Evolutionary conservation across 495 filamentous ascomycete species (phyloP), one percentile per base, ranked within the genome.

Genomic region (Diplogelasinospora grovesii): DNA sequence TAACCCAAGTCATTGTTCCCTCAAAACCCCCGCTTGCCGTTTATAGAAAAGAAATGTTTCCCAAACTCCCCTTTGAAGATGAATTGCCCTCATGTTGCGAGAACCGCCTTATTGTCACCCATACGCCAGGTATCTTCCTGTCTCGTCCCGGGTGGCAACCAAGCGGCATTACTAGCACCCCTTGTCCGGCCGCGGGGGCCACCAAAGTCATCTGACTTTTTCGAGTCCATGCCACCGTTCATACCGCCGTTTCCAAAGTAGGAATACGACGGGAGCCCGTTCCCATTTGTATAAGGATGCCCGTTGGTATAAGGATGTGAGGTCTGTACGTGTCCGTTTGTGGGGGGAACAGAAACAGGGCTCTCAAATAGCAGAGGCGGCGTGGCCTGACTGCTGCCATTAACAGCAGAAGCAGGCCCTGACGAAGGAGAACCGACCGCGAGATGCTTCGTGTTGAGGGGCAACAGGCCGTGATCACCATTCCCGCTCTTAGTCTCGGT

Each of bases 111-210:
- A 8, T 32, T 16, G 18, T 35, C 43, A 28, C 65, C 69, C n/a
- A 60, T 56, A 33, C 75, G 73, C 87, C 87, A 92, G 0, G 83
- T 90, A 38, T 86, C 80, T 49, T 93, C 83, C 56, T 87, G 82
- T 41, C 73, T 85, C 27, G 84, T 88, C 3, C 86, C 83, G 3
- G 76, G 77, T 9, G 82, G 74, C 11, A 88, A 55, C 81, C 83
- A 88, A 25, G 68, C 67, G 25, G 72, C 66, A 49, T 70, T 75
- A 57, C 78, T 85, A 27, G 43, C 56, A 18, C 73, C 75, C 53
- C 82, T 70, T 30, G 71, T 61, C 45, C 75, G 63, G 14, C 69
- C 64, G 20, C 61, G 66, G 10, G 64, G 64, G 9, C 49, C 36
- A 2, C 38, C 41, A 18, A 32, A 53, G 29, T 73, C 71, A 60